Percentiles rank a stretch among this genome's conserved stretches.
Evolutionary conservation across 768 basidiomycete genomes (phyloP).

Genomic region (Albatrellus ellisii): DNA sequence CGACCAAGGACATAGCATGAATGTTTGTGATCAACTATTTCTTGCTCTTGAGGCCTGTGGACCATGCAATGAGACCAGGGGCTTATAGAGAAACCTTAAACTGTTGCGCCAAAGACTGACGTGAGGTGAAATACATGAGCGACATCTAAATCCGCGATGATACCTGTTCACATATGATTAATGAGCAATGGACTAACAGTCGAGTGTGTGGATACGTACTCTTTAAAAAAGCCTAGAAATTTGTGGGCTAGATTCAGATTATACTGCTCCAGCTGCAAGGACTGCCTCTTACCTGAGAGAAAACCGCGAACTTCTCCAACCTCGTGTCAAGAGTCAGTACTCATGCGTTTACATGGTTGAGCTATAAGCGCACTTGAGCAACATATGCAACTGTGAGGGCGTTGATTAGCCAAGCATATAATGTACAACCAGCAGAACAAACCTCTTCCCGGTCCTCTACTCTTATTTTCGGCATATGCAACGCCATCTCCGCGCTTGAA

Average conservation of each 20-base stretch:
- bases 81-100: too few species aligned
- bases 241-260: background rate
- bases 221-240: too few species aligned
- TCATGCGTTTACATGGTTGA: too few species aligned
- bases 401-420: too few species aligned
- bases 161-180: slow-evolving; percentile 2
- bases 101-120: too few species aligned
- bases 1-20: slow-evolving; percentile 24
- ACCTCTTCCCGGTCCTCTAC: slow-evolving; percentile 38
- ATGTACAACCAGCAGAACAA: too few species aligned
- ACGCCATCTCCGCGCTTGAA: slow-evolving; percentile 4
- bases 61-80: background rate
- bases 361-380: too few species aligned
- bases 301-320: slow-evolving; percentile 17
- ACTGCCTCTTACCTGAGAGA: slow-evolving; percentile 28
- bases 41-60: slow-evolving; percentile 6
- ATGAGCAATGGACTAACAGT: too few species aligned
- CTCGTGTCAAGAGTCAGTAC: slow-evolving; percentile 4
- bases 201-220: too few species aligned
- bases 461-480: slow-evolving; percentile 26
- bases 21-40: slow-evolving; percentile 6
- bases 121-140: slow-evolving; percentile 10
- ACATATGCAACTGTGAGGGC: slow-evolving; percentile 43
- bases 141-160: slow-evolving; percentile 8
- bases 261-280: slow-evolving; percentile 22